phyloP scores from a whole-genome alignment of 2,329 filamentous ascomycete species.

The Paramyrothecium roridum region DNA sequence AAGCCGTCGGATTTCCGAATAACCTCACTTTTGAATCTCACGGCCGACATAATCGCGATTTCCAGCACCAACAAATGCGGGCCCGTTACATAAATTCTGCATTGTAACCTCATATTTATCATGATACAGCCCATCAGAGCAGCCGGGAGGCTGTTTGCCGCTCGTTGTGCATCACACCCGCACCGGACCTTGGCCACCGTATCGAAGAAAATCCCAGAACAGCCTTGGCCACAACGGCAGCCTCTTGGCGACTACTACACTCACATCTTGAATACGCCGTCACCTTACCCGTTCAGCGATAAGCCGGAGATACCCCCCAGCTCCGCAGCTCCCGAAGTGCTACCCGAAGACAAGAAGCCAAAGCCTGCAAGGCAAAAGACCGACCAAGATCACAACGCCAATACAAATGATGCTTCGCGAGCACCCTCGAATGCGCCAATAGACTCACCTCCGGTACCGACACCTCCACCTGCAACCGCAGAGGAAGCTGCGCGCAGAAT shows the following conservation, averaged over 20 bases:
- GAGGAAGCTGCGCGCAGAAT: conserved; percentile 63
- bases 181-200: conserved; percentile 23
- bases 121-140: not conserved
- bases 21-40: not conserved
- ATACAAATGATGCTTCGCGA: conserved; percentile 5
- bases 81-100: not conserved
- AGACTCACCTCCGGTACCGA: conserved; percentile 5
- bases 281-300: conserved; percentile 30
- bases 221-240: conserved; percentile 32
- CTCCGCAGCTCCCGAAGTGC: conserved; percentile 26
- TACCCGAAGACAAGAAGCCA: conserved; percentile 10
- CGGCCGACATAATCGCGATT: not conserved
- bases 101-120: not conserved
- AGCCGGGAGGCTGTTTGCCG: not conserved
- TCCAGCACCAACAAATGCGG: not conserved
- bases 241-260: conserved; percentile 60
- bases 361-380: conserved; percentile 23
- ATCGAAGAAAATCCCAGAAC: conserved; percentile 7
- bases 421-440: conserved; percentile 2
- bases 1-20: not conserved
- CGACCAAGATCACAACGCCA: conserved; percentile 17
- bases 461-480: conserved; percentile 32
- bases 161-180: conserved; percentile 2
- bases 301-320: conserved; percentile 43
- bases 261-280: conserved; percentile 46